These are phyloP conservation scores for Camptophora hylomeconis DNA, from an alignment of 2,329 filamentous ascomycete species.

Conservation along the genomic window DNA sequence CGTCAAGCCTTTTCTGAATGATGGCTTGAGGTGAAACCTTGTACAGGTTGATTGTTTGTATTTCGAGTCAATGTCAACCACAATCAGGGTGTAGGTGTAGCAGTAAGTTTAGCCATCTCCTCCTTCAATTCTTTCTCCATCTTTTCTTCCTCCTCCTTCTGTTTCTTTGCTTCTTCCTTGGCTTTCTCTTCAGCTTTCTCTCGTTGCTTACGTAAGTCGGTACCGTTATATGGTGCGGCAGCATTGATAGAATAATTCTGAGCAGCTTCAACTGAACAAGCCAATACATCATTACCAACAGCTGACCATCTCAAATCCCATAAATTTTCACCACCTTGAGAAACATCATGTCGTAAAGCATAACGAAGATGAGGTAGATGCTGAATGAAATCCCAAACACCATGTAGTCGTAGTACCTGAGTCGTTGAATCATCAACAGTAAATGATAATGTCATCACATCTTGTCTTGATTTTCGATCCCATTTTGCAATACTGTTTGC, in stretches of 20 bases:
- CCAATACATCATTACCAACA: constrained; percentile 12
- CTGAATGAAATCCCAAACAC: constrained; percentile 8
- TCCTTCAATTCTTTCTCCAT: constrained; percentile 1
- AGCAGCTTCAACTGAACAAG: constrained; percentile 11
- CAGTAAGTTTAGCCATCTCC: too few species aligned
- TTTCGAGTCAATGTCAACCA: too few species aligned
- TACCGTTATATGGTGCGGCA: constrained; percentile 5
- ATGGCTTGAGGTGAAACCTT: too few species aligned
- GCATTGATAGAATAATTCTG: constrained; percentile 9
- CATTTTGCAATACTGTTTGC: constrained; percentile 18
- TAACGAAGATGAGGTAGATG: constrained; percentile 11
- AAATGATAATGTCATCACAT: constrained; percentile 17
- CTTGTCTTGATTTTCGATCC: constrained; percentile 11
- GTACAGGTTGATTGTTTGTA: too few species aligned
- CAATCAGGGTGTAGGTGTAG: too few species aligned
- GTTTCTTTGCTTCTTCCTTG: constrained; percentile 2
- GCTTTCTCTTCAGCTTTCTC: constrained; percentile 4
- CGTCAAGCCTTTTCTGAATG: too few species aligned
- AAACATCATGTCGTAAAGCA: constrained; percentile 9
- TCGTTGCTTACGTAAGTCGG: constrained; percentile 4
- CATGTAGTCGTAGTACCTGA: constrained; percentile 13
- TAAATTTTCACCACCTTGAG: constrained; percentile 8
- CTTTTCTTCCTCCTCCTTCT: constrained; percentile 2
- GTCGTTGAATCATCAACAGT: constrained; percentile 16
- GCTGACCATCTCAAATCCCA: constrained; percentile 9